Evolutionary conservation across 768 basidiomycete genomes (phyloP).

Genomic region (Agrocybe pediades): DNA sequence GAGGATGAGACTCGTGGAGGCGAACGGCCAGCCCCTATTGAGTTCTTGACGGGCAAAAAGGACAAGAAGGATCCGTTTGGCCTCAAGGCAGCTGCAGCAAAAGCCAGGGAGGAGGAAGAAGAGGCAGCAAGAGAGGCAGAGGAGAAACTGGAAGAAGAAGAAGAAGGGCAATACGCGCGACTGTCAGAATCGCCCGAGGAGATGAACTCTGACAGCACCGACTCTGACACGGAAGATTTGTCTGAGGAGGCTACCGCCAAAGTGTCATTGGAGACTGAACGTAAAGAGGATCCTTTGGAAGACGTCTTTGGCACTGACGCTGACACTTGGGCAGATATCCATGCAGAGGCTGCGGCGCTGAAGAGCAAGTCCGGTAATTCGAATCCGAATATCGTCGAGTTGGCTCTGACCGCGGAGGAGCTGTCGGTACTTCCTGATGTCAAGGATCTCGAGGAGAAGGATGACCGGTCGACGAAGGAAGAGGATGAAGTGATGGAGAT

Average conservation of each 20-base stretch:
- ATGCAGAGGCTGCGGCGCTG: constrained; percentile 28
- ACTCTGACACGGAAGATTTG: constrained; percentile 30
- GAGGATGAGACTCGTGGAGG: too few species aligned
- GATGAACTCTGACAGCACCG: constrained; percentile 31
- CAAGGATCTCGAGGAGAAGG: constrained; percentile 24
- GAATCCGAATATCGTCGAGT: constrained; percentile 52
- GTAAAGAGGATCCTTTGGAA: constrained; percentile 52
- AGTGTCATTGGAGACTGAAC: constrained; percentile 33
- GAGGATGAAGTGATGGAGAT: constrained; percentile 43
- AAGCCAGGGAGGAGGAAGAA: constrained; percentile 2
- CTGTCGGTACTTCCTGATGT: constrained; percentile 27
- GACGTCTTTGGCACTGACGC: constrained; percentile 71
- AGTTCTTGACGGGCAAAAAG: constrained; percentile 54
- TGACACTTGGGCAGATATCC: constrained; percentile 63
- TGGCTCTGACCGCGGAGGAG: constrained; percentile 51
- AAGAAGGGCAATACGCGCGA: constrained; percentile 34
- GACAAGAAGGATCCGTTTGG: constrained; percentile 36
- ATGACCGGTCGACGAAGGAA: constrained; percentile 34
- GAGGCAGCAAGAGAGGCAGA: constrained; percentile 8
- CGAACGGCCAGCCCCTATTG: constrained; percentile 42
- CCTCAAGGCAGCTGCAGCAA: constrained; percentile 14
- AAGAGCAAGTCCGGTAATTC: constrained; percentile 7
- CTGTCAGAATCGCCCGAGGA: constrained; percentile 38
- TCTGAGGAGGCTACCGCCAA: constrained; percentile 40
- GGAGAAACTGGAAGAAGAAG: constrained; percentile 21